Percentiles rank a stretch among this genome's conserved stretches.
phyloP scores from a whole-genome alignment of 352 stramenopile genomes.

The Elongisporangium prolatum region DNA sequence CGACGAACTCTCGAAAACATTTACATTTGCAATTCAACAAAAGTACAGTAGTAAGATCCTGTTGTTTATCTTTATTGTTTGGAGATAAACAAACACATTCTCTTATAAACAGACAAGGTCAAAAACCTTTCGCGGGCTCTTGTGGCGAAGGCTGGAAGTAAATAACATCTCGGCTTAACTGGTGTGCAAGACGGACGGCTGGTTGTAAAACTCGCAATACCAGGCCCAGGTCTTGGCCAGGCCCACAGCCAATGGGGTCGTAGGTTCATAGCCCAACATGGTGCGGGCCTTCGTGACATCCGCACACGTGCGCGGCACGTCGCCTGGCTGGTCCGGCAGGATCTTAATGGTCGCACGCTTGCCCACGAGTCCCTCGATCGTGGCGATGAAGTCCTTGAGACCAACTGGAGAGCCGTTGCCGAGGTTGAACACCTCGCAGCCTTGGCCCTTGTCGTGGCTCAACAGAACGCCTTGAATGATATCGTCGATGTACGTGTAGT shows the following conservation, averaged over 20 bases:
- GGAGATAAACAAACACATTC: background rate
- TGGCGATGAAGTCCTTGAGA: slow-evolving; percentile 93
- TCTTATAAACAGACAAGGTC: background rate
- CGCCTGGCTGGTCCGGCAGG: slow-evolving; percentile 93
- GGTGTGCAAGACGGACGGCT: background rate
- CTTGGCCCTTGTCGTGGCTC: slow-evolving; percentile 53
- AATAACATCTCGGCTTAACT: background rate
- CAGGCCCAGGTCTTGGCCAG: slow-evolving; percentile 92
- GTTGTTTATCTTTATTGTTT: background rate
- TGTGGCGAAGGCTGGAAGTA: background rate
- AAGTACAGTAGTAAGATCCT: too few relatives aligned
- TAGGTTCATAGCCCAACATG: slow-evolving; percentile 94
- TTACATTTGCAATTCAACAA: background rate
- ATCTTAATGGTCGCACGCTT: slow-evolving; percentile 93
- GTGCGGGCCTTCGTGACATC: slow-evolving; percentile 94
- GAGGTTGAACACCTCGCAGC: slow-evolving; percentile 97
- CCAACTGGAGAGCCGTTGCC: slow-evolving; percentile 92
- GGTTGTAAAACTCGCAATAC: slow-evolving; percentile 53
- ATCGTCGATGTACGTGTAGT: slow-evolving; percentile 99
- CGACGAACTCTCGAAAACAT: background rate
- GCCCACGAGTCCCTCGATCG: slow-evolving; percentile 92
- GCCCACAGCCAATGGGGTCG: slow-evolving; percentile 90
- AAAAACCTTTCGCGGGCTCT: background rate
- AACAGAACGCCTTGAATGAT: slow-evolving; percentile 95
- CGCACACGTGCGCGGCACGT: slow-evolving; percentile 95